Evolutionary conservation across 768 basidiomycete genomes (phyloP).

Genomic region (Cubamyces sp.): DNA sequence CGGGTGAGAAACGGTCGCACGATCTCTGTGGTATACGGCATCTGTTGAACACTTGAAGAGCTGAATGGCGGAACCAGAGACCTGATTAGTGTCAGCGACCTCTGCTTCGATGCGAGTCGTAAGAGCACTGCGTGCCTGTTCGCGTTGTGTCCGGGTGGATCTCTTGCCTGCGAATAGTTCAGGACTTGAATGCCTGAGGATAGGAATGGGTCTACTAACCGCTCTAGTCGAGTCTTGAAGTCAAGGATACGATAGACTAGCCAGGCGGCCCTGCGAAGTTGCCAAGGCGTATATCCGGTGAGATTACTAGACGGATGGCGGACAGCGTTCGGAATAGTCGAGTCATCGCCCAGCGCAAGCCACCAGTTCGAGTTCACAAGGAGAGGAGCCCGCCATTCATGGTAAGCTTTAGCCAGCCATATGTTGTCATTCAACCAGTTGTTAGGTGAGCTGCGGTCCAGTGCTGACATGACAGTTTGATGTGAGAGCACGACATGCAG

Average conservation of each 20-base stretch:
- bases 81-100: constrained; percentile 17
- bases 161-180: constrained; percentile 56
- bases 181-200: neutral
- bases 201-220: constrained; percentile 47
- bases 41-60: constrained; percentile 71
- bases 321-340: constrained; percentile 52
- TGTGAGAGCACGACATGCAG: constrained; percentile 9
- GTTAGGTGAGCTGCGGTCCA: constrained; percentile 80
- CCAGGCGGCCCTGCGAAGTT: constrained; percentile 85
- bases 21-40: constrained; percentile 71
- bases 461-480: constrained; percentile 47
- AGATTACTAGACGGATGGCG: constrained; percentile 17
- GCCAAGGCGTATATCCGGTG: constrained; percentile 72
- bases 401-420: constrained; percentile 88
- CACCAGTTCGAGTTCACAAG: constrained; percentile 96
- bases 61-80: constrained; percentile 65
- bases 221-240: constrained; percentile 67
- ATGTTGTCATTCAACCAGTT: constrained; percentile 97
- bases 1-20: constrained; percentile 66
- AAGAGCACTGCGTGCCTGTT: constrained; percentile 51
- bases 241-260: constrained; percentile 70
- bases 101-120: neutral
- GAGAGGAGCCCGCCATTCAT: constrained; percentile 84
- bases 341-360: constrained; percentile 83
- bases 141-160: constrained; percentile 72